Evolutionary conservation across 345 rosid species (phyloP).

Genomic region (Dipteronia sinensis): DNA sequence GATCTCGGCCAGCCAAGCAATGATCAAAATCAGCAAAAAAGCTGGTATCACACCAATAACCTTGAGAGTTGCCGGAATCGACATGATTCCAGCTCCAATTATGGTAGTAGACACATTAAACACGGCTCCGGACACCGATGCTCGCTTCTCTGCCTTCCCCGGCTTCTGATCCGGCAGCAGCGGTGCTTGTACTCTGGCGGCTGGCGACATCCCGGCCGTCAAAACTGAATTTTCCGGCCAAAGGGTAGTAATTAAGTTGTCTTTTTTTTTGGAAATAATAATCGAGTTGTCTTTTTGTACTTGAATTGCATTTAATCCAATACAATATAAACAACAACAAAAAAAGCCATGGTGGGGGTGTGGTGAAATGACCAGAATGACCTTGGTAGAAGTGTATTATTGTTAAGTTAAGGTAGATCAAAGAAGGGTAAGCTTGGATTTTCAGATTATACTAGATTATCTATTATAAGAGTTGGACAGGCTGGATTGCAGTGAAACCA

Average conservation of each 20-base stretch:
- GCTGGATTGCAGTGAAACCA: slow-evolving; percentile 6
- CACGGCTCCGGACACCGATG: slow-evolving; percentile 73
- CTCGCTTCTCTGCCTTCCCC: slow-evolving; percentile 32
- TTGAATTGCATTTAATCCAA: slow-evolving; percentile 18
- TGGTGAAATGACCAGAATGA: slow-evolving; percentile 24
- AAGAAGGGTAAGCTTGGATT: slow-evolving; percentile 20
- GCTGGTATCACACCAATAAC: slow-evolving; percentile 88
- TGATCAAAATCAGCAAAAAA: slow-evolving; percentile 44
- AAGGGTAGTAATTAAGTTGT: slow-evolving; percentile 18
- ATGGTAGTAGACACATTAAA: slow-evolving; percentile 86
- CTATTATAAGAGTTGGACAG: not conserved
- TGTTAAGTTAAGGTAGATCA: not conserved
- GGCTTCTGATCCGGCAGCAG: slow-evolving; percentile 54
- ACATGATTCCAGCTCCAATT: slow-evolving; percentile 93
- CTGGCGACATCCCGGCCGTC: slow-evolving; percentile 47
- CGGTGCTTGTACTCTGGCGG: slow-evolving; percentile 37
- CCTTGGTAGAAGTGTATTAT: not conserved
- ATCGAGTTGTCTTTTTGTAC: slow-evolving; percentile 33
- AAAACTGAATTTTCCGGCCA: slow-evolving; percentile 5
- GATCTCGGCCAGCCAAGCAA: slow-evolving; percentile 69
- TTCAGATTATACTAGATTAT: not conserved
- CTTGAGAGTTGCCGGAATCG: slow-evolving; percentile 80
- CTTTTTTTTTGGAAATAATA: no score
- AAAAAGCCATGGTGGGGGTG: not conserved
- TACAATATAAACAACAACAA: not conserved